Conservation (phyloP, 2,329 filamentous ascomycete species). For the Dryadomyces quercus-mongolicae region DNA sequence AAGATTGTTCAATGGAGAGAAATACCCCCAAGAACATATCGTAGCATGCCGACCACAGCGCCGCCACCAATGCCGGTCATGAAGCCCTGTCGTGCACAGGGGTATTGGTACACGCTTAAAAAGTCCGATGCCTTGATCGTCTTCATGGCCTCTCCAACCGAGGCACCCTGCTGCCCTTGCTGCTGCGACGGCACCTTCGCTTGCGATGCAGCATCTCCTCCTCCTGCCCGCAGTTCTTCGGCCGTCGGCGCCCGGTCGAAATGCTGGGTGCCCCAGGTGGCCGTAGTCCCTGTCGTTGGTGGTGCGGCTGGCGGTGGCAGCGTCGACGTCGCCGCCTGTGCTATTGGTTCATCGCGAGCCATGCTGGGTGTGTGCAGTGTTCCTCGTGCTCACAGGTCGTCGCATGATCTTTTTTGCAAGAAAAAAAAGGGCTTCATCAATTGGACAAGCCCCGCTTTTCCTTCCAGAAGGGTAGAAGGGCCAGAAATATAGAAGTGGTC, state of each 20-base stretch:
- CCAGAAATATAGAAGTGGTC: background rate
- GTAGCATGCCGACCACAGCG: conserved; percentile 60
- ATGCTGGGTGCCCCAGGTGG: conserved; percentile 13
- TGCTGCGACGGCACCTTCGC: background rate
- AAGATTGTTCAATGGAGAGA: background rate
- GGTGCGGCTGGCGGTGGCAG: conserved; percentile 5
- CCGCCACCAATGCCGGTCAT: conserved; percentile 74
- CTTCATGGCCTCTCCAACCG: conserved; percentile 50
- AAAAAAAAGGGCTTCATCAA: background rate
- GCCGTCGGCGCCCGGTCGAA: conserved; percentile 12
- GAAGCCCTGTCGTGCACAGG: conserved; percentile 74
- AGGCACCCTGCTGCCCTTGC: conserved; percentile 13
- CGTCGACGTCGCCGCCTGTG: background rate
- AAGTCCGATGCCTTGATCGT: conserved; percentile 60
- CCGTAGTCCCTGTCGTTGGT: conserved; percentile 6
- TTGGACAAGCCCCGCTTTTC: background rate
- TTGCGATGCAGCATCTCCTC: background rate
- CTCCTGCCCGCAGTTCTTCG: conserved; percentile 25
- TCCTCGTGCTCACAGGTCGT: background rate
- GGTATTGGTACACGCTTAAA: conserved; percentile 59
- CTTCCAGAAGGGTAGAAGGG: background rate
- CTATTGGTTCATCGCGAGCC: background rate
- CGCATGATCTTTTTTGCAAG: background rate
- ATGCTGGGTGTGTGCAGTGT: background rate
- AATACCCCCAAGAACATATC: conserved; percentile 62